phyloP scores from a whole-genome alignment of 768 basidiomycete genomes.

The Panaeolus papilionaceus region DNA sequence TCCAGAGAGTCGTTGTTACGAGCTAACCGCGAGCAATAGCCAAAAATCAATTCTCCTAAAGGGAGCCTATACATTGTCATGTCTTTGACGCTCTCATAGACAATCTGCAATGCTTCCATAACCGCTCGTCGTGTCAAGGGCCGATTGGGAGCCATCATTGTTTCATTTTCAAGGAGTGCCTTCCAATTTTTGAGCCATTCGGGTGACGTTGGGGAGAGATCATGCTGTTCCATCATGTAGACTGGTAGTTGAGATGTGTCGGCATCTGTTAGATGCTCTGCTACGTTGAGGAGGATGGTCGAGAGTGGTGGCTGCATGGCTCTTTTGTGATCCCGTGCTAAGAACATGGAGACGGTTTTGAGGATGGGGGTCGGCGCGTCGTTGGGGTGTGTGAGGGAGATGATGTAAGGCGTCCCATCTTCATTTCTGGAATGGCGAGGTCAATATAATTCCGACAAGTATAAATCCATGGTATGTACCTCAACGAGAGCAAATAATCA shows the following conservation, averaged over 20 bases:
- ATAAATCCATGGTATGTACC: constrained; percentile 47
- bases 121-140: constrained; percentile 61
- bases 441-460: background rate
- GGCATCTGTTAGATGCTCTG: constrained; percentile 70
- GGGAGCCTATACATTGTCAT: constrained; percentile 68
- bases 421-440: constrained; percentile 31
- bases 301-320: constrained; percentile 68
- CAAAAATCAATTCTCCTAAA: constrained; percentile 59
- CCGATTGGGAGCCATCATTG: constrained; percentile 46
- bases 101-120: constrained; percentile 60
- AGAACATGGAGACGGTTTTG: constrained; percentile 64
- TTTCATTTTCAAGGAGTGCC: constrained; percentile 55
- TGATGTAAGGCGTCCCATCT: constrained; percentile 38
- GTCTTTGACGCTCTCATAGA: constrained; percentile 73
- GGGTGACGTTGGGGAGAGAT: constrained; percentile 72
- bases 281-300: constrained; percentile 65
- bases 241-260: constrained; percentile 69
- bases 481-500: constrained; percentile 61
- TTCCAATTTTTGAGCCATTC: constrained; percentile 77
- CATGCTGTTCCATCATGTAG: constrained; percentile 70
- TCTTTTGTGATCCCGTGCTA: constrained; percentile 66
- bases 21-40: constrained; percentile 40
- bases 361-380: constrained; percentile 67
- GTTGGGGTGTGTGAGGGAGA: constrained; percentile 61
- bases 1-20: constrained; percentile 37